These are phyloP conservation scores for Termitomyces sp. DNA, from an alignment of 768 basidiomycete species.

Conservation along the genomic window DNA sequence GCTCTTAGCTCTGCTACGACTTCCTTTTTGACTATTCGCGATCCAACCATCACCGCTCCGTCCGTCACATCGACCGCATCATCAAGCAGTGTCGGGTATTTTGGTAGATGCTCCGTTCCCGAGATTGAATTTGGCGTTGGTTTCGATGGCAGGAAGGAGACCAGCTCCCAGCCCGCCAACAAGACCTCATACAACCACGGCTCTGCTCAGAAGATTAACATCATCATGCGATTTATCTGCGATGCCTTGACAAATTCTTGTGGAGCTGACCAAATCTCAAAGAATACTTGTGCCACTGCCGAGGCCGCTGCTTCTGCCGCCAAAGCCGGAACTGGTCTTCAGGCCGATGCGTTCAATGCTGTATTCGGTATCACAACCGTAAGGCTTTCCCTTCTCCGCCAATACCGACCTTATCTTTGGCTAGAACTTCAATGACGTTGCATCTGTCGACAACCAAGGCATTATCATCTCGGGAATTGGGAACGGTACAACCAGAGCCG, in stretches of 20 bases:
- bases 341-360: conserved; percentile 49
- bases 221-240: conserved; percentile 56
- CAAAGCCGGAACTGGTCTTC: conserved; percentile 38
- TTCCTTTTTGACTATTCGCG: neutral
- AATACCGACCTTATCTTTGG: conserved; percentile 2
- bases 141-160: conserved; percentile 49
- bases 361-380: conserved; percentile 37
- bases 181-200: conserved; percentile 45
- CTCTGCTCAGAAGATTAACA: conserved; percentile 55
- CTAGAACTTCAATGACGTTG: conserved; percentile 33
- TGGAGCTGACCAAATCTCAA: conserved; percentile 48
- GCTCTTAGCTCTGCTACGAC: conserved; percentile 13
- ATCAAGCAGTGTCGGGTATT: conserved; percentile 30
- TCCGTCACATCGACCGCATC: conserved; percentile 14
- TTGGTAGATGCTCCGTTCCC: conserved; percentile 46
- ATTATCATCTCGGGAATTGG: conserved; percentile 24
- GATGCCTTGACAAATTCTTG: conserved; percentile 48
- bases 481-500: conserved; percentile 10
- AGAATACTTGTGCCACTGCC: conserved; percentile 40
- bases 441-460: conserved; percentile 34
- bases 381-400: neutral
- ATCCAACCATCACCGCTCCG: neutral
- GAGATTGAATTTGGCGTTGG: conserved; percentile 51
- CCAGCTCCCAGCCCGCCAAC: conserved; percentile 47
- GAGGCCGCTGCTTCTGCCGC: conserved; percentile 34